Evolutionary conservation across 2,329 filamentous ascomycete genomes (phyloP).

Genomic region (Colletotrichum limetticola): DNA sequence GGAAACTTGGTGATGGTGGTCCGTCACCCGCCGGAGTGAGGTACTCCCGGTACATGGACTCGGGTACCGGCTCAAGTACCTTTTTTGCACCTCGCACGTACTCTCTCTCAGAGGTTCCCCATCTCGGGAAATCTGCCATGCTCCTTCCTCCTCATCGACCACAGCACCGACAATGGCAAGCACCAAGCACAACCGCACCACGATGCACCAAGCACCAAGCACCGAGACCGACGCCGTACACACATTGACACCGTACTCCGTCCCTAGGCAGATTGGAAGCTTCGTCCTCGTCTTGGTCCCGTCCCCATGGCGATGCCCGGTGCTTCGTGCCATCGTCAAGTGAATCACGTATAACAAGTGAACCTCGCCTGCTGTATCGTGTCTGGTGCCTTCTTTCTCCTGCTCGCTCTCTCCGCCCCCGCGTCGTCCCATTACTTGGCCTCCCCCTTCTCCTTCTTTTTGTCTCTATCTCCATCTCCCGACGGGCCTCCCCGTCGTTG

Average conservation of each 20-base stretch:
- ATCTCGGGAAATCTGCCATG: not conserved
- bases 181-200: not conserved
- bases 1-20: not conserved
- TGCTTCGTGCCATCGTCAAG: slow-evolving; percentile 7
- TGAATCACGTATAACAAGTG: slow-evolving; percentile 19
- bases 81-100: slow-evolving; percentile 11
- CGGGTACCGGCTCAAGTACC: slow-evolving; percentile 16
- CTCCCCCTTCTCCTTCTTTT: slow-evolving; percentile 16
- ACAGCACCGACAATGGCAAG: not conserved
- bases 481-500: slow-evolving; percentile 2
- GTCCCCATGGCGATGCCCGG: not conserved
- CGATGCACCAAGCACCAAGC: not conserved
- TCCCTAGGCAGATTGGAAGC: not conserved
- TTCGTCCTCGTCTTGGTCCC: not conserved
- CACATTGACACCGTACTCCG: no score
- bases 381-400: not conserved
- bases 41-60: slow-evolving; percentile 17
- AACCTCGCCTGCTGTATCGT: not conserved
- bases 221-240: not conserved
- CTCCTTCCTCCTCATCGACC: not conserved
- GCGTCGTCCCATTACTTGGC: slow-evolving; percentile 1
- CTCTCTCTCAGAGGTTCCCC: not conserved
- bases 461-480: slow-evolving; percentile 5
- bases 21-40: slow-evolving; percentile 17
- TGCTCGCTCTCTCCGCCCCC: not conserved